These are phyloP conservation scores for Fusarium begoniae DNA, from an alignment of 2,329 filamentous ascomycete species.

Conservation along the genomic window DNA sequence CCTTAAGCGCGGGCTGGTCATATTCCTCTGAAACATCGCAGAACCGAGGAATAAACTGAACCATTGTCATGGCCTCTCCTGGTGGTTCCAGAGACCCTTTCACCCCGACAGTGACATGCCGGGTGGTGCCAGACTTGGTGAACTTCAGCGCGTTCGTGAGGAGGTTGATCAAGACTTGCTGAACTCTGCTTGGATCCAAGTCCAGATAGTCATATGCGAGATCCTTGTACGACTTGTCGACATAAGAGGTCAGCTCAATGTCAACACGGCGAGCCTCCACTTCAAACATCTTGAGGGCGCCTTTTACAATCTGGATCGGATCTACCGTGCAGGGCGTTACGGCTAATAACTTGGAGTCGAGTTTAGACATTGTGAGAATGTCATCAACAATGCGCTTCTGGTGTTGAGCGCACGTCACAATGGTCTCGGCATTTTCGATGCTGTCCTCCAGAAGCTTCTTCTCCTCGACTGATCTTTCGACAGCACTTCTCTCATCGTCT, in stretches of 20 bases:
- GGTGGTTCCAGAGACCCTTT: constrained; percentile 55
- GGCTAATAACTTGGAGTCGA: constrained; percentile 78
- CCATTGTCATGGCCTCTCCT: constrained; percentile 53
- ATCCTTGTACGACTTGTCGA: constrained; percentile 68
- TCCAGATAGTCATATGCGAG: constrained; percentile 71
- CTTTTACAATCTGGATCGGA: constrained; percentile 71
- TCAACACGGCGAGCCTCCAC: constrained; percentile 75
- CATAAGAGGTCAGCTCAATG: constrained; percentile 71
- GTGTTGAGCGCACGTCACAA: constrained; percentile 80
- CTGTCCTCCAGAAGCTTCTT: constrained; percentile 64
- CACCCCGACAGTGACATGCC: constrained; percentile 62
- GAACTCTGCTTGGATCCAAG: constrained; percentile 77
- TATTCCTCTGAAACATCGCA: constrained; percentile 54
- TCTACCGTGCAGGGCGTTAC: constrained; percentile 76
- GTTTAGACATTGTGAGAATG: constrained; percentile 76
- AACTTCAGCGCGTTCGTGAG: constrained; percentile 87
- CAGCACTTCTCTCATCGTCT: not conserved
- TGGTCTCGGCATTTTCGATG: constrained; percentile 79
- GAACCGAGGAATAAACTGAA: constrained; percentile 70
- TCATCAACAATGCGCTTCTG: constrained; percentile 84
- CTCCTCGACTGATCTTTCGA: constrained; percentile 47
- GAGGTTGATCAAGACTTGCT: constrained; percentile 83
- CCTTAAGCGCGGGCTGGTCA: constrained; percentile 46
- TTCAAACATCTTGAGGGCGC: constrained; percentile 80
- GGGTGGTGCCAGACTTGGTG: constrained; percentile 69